Base-by-base conservation (phyloP, 164 flowering plant species). In the Saururus chinensis region DNA sequence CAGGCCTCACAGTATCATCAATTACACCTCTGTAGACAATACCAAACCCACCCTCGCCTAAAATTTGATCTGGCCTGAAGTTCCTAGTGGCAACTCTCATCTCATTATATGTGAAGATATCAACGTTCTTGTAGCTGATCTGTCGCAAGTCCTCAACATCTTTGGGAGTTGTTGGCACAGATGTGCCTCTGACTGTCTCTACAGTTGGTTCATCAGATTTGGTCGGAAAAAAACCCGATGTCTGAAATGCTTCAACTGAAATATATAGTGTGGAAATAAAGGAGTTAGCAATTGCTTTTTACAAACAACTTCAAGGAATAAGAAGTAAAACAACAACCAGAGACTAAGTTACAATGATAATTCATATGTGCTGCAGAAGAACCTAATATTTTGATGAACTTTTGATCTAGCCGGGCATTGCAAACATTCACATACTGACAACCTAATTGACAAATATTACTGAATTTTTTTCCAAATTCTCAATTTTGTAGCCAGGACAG, bases 31-130 rank as follows among this genome's bases (percentile, higher is more conserved):
- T 86, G 68, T 92, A 89, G n/a, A 92, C 98, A 59, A 84, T 73
- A 51, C 98, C 98, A 74, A 92, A 92, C 0, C 98, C 98, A 40
- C 98, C 98, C 73, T 92, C 96, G 20, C 98, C 98, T 13, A 92
- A 80, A 53, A 88, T 83, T 51, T 77, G n/a, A n/a, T n/a, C n/a
- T n/a, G n/a, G 88, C 24, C 92, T 77, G 75, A 92, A 92, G 60
- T 77, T 81, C 72, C 86, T 92, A 35, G 96, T 92, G 14, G 96
- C 92, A 64, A 86, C 23, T 58, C 73, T 81, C 92, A 86, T 82
- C 75, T 92, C 96, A 24, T 76, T 79, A 66, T 89, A 92, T 22
- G 92, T 78, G 69, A 92, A 92, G 53, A 80, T 82, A 71, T 84
- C 86, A 16, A 86, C 87, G 68, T 92, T 75, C 40, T 66, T 59